Base-by-base conservation (phyloP, 176 grass and related monocot species). In the Rhynchospora tenuis region DNA sequence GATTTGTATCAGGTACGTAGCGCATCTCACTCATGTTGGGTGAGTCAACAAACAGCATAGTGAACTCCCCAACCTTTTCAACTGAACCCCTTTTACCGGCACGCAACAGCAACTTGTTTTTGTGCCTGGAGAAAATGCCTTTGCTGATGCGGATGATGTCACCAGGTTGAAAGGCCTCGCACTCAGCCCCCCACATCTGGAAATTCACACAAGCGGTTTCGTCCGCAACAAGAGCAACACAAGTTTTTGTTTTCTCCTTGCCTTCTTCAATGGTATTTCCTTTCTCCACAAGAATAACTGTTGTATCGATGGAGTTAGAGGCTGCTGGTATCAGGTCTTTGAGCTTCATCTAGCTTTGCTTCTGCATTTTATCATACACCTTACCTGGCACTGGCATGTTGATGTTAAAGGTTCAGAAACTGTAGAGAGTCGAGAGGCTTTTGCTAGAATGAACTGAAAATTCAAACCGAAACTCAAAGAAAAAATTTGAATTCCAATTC, bases 21-120 rank as follows among this genome's bases (percentile, higher is more conserved):
- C 47, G 84, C 79, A 95, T 10, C 92, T 98, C 91, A 58, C 92
- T 98, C 91, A 93, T 91, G 86, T 98, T 98, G 22, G 92, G 95
- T 47, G 89, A 91, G 85, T 98, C 92, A 9, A 93, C 95, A 61
- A 98, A 93, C 19, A 87, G 11, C 91, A 95, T 95, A 54, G 90
- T 90, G 87, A 93, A 98, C 82, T 78, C 46, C 59, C 78, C 58
- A 2, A 81, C 56, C 59, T 81, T 81, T 23, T 81, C 78, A 23
- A 81, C 58, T 19, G 28, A 83, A 1, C 92, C 95, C 44, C 73
- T 90, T 62, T 91, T 89, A 47, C 92, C 95, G 3, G 91, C 90
- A 0, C 95, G 83, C 6, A 95, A 88, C 82, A 92, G 70, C 13
- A 95, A 60, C 38, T 22, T 87, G 87, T 86, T 91, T 81, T 68